phyloP scores from a whole-genome alignment of 441 rosid species.

The Corymbia citriodora region DNA sequence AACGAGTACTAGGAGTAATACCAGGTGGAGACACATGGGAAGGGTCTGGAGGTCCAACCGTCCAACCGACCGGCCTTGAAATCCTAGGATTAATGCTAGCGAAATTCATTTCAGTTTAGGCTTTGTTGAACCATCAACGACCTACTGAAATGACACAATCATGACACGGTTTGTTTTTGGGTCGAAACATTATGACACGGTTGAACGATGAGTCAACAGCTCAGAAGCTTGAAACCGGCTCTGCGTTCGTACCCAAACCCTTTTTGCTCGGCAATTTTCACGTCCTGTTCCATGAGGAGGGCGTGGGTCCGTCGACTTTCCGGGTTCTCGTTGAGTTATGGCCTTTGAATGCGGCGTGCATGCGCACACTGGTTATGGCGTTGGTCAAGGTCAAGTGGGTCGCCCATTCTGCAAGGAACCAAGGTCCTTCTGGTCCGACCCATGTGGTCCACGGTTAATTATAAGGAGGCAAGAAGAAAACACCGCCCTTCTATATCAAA shows the following conservation, averaged over 20 bases:
- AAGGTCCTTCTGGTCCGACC: background rate
- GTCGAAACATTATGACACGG: too few relatives aligned
- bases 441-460: background rate
- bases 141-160: too few relatives aligned
- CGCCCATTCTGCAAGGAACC: background rate
- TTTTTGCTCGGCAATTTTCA: background rate
- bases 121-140: too few relatives aligned
- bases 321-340: background rate
- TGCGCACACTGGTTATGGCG: accelerated
- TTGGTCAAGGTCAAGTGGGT: background rate
- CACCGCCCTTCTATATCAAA: background rate
- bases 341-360: background rate
- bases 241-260: background rate
- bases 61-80: background rate
- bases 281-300: background rate
- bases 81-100: too few relatives aligned
- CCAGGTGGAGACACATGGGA: background rate
- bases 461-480: background rate
- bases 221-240: background rate
- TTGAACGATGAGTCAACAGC: too few relatives aligned
- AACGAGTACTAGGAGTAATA: background rate
- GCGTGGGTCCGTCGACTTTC: background rate
- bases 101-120: too few relatives aligned
- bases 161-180: too few relatives aligned
- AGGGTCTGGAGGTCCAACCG: background rate